Evolutionary conservation across 441 rosid genomes (phyloP).

Genomic region (Dalechampia spathulata): DNA sequence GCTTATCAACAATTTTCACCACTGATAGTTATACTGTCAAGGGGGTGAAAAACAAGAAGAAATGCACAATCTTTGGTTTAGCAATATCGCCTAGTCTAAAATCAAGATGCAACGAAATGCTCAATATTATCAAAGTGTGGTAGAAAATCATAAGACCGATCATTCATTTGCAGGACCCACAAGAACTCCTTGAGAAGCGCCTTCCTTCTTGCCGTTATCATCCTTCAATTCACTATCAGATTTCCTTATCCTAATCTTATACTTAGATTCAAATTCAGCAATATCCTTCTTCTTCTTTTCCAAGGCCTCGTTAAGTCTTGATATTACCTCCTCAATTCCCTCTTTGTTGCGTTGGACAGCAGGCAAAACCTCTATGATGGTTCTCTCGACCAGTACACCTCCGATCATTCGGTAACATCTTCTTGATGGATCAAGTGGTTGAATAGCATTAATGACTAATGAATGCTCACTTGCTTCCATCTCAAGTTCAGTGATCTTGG

Average conservation of each 20-base stretch:
- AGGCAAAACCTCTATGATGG: conserved; percentile 84
- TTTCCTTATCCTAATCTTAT: conserved; percentile 76
- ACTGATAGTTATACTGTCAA: background rate
- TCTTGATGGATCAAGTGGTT: conserved; percentile 75
- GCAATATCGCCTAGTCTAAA: conserved; percentile 14
- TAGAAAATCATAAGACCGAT: background rate
- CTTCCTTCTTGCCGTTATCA: conserved; percentile 66
- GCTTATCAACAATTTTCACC: too few relatives aligned
- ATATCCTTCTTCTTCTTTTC: conserved; percentile 81
- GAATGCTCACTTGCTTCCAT: conserved; percentile 92
- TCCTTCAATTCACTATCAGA: conserved; percentile 48
- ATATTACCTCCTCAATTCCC: conserved; percentile 82
- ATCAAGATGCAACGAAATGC: background rate
- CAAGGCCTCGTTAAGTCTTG: conserved; percentile 72
- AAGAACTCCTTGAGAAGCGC: conserved; percentile 92
- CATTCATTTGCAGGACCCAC: conserved; percentile 65
- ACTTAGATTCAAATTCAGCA: conserved; percentile 66
- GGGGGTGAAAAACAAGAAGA: background rate
- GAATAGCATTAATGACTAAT: conserved; percentile 73
- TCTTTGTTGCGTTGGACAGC: conserved; percentile 87
- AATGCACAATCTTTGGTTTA: conserved; percentile 6
- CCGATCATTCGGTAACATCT: conserved; percentile 89
- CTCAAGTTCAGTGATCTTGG: conserved; percentile 88
- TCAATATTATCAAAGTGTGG: background rate
- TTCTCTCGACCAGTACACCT: conserved; percentile 90